These are phyloP conservation scores for Colletotrichum tropicicola DNA, from an alignment of 2,329 filamentous ascomycete species.

Conservation along the genomic window DNA sequence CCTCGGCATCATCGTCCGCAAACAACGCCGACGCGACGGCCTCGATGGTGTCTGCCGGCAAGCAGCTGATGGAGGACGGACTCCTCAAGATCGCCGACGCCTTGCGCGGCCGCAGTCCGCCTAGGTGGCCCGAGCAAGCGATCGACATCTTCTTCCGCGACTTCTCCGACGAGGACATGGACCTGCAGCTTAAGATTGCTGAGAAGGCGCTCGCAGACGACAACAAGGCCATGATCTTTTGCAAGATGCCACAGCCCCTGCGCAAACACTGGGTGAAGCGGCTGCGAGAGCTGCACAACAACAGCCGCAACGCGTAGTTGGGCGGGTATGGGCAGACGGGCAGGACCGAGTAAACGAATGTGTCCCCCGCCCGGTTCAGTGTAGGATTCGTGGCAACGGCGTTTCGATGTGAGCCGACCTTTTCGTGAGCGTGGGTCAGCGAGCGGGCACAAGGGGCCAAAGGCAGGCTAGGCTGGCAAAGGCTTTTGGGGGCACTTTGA, in stretches of 20 bases:
- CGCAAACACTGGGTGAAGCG: conserved; percentile 65
- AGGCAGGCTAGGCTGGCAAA: conserved; percentile 11
- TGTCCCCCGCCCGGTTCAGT: background rate
- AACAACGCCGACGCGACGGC: conserved; percentile 41
- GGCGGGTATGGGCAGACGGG: background rate
- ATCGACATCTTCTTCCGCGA: conserved; percentile 68
- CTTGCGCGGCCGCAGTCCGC: conserved; percentile 46
- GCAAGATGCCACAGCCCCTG: conserved; percentile 64
- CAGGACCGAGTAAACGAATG: conserved; percentile 3
- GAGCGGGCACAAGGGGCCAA: conserved; percentile 8
- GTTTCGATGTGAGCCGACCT: background rate
- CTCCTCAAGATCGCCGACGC: conserved; percentile 48
- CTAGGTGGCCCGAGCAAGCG: conserved; percentile 65
- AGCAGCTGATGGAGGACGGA: conserved; percentile 44
- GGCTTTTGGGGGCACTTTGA: conserved; percentile 13
- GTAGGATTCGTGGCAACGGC: conserved; percentile 5
- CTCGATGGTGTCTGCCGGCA: conserved; percentile 34
- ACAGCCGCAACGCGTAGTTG: conserved; percentile 33
- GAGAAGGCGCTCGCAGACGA: conserved; percentile 67
- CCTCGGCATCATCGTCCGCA: background rate
- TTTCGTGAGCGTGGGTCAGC: background rate
- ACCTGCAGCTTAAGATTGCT: conserved; percentile 67
- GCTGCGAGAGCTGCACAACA: conserved; percentile 55
- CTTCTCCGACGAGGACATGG: conserved; percentile 64
- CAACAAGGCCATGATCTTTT: conserved; percentile 69